phyloP scores from a whole-genome alignment of 139 green algal species.

The Raphidocelis subcapitata region DNA sequence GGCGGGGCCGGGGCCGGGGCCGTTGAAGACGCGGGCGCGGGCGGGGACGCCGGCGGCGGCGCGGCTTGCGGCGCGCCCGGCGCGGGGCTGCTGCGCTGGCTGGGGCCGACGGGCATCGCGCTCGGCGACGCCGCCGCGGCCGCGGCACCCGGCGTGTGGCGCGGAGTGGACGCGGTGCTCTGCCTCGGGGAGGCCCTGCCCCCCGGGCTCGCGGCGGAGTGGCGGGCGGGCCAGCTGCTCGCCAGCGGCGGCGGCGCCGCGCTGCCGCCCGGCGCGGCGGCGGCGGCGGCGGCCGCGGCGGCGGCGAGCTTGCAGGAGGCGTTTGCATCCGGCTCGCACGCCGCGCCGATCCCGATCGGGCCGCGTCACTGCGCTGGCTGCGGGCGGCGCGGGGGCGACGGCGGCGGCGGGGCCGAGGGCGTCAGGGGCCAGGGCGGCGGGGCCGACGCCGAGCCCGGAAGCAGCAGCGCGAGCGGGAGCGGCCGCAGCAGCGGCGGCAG shows the following conservation, averaged over 20 bases:
- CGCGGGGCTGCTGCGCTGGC: no score
- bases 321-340: no score
- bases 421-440: constrained; percentile 7
- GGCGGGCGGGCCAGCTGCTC: background rate
- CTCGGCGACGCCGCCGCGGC: constrained; percentile 44
- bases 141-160: constrained; percentile 54
- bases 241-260: background rate
- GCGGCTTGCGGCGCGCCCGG: no score
- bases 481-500: constrained; percentile 6
- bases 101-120: constrained; percentile 42
- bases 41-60: no score
- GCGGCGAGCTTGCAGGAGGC: background rate
- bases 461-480: background rate
- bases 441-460: background rate
- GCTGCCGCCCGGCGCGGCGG: no score
- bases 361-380: no score
- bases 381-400: no score
- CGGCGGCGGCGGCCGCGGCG: background rate
- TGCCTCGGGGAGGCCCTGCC: constrained; percentile 33
- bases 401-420: background rate
- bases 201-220: constrained; percentile 29
- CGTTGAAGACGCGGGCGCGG: no score
- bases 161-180: constrained; percentile 67
- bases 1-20: background rate
- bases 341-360: no score